Percentiles rank a stretch among this genome's conserved stretches.
Conservation (phyloP, 1,139 yeast genomes). For the Nakaseomyces uthaithaninus region DNA sequence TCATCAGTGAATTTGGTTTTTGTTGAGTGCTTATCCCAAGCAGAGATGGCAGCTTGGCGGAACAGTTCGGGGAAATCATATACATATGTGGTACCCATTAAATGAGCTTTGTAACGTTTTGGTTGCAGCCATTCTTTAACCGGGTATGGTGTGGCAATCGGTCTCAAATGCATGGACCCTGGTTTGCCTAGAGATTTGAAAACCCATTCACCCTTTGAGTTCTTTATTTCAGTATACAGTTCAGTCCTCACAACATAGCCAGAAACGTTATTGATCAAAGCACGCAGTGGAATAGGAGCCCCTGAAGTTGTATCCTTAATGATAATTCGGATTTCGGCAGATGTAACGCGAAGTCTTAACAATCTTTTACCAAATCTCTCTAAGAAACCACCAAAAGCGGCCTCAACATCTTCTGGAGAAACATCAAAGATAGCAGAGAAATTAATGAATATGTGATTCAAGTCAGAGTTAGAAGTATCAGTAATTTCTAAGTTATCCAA, state of each 20-base stretch:
- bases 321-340: constrained; percentile 94
- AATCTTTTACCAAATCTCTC: constrained; percentile 95
- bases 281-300: constrained; percentile 88
- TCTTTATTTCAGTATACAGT: constrained; percentile 87
- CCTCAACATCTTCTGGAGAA: constrained; percentile 91
- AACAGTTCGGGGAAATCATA: constrained; percentile 98
- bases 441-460: constrained; percentile 93
- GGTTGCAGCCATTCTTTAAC: constrained; percentile 98
- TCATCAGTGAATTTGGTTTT: constrained; percentile 62
- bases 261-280: constrained; percentile 89
- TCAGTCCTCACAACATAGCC: constrained; percentile 97
- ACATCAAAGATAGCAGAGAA: constrained; percentile 92
- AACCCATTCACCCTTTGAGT: constrained; percentile 89
- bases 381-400: constrained; percentile 94
- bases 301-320: constrained; percentile 86
- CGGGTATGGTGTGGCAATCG: constrained; percentile 92
- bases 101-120: constrained; percentile 95
- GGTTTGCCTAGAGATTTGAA: constrained; percentile 91
- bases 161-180: constrained; percentile 94
- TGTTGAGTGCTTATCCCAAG: constrained; percentile 67
- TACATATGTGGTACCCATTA: constrained; percentile 96
- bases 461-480: constrained; percentile 89
- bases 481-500: constrained; percentile 90
- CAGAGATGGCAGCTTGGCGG: constrained; percentile 81
- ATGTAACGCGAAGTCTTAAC: constrained; percentile 93